A percentile compares a stretch with the other conserved stretches of the same genome.
phyloP scores from a whole-genome alignment of 345 rosid species.

The Geranium rotundifolium region DNA sequence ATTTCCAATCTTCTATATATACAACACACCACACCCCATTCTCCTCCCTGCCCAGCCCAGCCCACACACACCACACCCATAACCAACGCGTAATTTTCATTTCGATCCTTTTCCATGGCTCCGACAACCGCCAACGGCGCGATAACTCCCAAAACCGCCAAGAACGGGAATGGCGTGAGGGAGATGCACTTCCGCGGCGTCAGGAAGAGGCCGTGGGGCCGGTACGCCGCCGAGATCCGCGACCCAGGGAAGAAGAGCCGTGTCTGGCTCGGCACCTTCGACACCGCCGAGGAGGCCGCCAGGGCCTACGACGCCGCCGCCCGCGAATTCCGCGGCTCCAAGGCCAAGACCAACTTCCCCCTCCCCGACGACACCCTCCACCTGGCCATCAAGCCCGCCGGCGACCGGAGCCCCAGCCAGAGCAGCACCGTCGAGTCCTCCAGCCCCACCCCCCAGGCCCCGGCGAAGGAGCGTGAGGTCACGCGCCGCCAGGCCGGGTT shows the following conservation, averaged over 20 bases:
- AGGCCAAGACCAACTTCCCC: too few relatives aligned
- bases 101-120: constrained; percentile 21
- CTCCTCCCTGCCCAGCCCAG: neutral
- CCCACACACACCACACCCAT: neutral
- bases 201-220: constrained; percentile 73
- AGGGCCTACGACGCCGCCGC: constrained; percentile 13
- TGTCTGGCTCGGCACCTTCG: constrained; percentile 37
- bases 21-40: neutral
- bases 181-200: constrained; percentile 61
- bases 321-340: constrained; percentile 45
- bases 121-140: constrained; percentile 27
- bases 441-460: constrained; percentile 35
- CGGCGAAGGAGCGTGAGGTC: constrained; percentile 27
- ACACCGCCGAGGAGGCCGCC: too few relatives aligned
- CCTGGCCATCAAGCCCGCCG: too few relatives aligned
- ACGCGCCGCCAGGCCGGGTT: constrained; percentile 13
- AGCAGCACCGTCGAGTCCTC: constrained; percentile 53
- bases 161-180: constrained; percentile 12
- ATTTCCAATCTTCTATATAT: constrained; percentile 6
- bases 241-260: constrained; percentile 56
- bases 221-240: constrained; percentile 71
- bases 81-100: neutral
- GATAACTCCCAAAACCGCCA: neutral
- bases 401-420: constrained; percentile 40
- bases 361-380: neutral